Evolutionary conservation across 176 grass and related monocot species (phyloP).

Genomic region (Thinopyrum elongatum): DNA sequence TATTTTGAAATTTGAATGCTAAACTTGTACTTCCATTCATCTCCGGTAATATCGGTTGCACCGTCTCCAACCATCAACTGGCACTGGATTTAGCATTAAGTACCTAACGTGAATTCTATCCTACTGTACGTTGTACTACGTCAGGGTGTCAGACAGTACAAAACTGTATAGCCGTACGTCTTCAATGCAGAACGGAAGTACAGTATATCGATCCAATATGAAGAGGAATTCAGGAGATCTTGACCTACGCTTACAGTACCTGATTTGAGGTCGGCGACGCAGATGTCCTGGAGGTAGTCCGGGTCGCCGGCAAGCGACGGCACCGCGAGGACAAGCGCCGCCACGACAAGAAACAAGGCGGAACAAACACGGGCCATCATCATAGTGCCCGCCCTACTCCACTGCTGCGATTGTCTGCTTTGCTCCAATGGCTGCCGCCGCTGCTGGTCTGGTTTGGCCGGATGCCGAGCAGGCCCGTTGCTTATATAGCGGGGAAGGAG

Average conservation of each 20-base stretch:
- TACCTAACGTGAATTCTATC: not conserved
- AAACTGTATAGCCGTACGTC: not conserved
- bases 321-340: conserved; percentile 2
- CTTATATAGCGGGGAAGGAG: not conserved
- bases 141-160: not conserved
- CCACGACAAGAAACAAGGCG: conserved; percentile 8
- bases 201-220: not conserved
- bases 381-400: no score
- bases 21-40: not conserved
- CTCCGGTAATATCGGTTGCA: not conserved
- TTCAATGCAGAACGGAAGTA: not conserved
- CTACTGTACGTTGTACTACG: not conserved
- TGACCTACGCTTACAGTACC: conserved; percentile 21
- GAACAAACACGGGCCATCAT: not conserved
- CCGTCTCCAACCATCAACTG: not conserved
- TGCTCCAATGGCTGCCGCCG: not conserved
- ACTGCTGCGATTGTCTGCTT: not conserved
- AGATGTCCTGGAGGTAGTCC: conserved; percentile 87
- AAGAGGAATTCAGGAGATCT: not conserved
- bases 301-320: conserved; percentile 55
- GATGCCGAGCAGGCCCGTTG: not conserved
- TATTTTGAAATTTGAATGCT: not conserved
- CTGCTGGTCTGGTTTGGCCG: not conserved
- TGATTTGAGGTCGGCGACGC: conserved; percentile 71
- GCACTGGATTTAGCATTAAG: not conserved